A percentile compares a stretch with the other conserved stretches of the same genome.
These are phyloP conservation scores for Calonectria pseudoreteaudii DNA, from an alignment of 2,329 filamentous ascomycete species.

Conservation along the genomic window DNA sequence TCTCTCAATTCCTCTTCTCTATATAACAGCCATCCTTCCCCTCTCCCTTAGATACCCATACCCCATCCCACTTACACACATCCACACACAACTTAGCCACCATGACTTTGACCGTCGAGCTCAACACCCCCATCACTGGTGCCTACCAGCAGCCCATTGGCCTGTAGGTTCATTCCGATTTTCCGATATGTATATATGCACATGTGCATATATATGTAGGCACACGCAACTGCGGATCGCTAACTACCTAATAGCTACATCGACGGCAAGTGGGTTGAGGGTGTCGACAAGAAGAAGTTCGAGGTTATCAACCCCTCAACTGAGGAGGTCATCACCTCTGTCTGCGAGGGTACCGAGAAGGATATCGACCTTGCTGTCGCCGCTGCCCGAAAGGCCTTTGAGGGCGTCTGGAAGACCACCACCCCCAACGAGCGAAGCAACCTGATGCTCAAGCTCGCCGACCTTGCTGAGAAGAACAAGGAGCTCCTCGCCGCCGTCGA, in stretches of 20 bases:
- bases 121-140: conserved; percentile 77
- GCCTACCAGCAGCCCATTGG: conserved; percentile 70
- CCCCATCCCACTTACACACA: conserved; percentile 26
- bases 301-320: conserved; percentile 91
- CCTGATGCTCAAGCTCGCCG: conserved; percentile 80
- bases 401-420: conserved; percentile 76
- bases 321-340: conserved; percentile 86
- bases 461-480: conserved; percentile 81
- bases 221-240: not conserved
- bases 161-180: conserved; percentile 59
- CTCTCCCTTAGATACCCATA: conserved; percentile 38
- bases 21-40: conserved; percentile 32
- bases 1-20: conserved; percentile 30
- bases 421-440: conserved; percentile 78
- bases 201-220: not conserved
- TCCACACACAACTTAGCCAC: conserved; percentile 28
- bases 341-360: conserved; percentile 89
- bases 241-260: conserved; percentile 73
- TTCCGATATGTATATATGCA: not conserved
- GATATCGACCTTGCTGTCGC: conserved; percentile 84
- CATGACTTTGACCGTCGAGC: conserved; percentile 63
- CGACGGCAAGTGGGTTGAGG: conserved; percentile 88
- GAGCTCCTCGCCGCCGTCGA: conserved; percentile 85
- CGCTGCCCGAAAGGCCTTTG: conserved; percentile 87
- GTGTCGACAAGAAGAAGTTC: conserved; percentile 88